Base-by-base conservation (phyloP, 495 filamentous ascomycete genomes). In the Bombardia bombarda region DNA sequence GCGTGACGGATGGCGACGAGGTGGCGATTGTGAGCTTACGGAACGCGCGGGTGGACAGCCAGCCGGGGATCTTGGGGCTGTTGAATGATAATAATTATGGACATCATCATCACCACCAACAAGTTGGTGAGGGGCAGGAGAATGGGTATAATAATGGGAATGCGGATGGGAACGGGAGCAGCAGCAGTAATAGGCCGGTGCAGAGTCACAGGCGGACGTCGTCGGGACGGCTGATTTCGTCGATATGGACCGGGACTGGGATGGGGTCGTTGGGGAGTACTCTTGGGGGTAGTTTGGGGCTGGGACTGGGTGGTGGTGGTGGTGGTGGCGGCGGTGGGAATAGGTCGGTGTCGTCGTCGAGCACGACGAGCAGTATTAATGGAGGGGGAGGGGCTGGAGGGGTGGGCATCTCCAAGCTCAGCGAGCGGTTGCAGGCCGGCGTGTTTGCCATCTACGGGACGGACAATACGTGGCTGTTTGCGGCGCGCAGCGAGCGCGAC, bases 401-500 rank as follows among this genome's bases (percentile, higher is more conserved):
- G 0, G 34, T 30, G 4, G 67, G 65, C 24, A 50, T 69, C 21
- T 44, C 51, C 53, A 66, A 56, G 50, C 44, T 75, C 51, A 60
- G 64, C 66, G 51, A 78, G 60, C 56, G 75, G 70, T 39, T 76
- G 66, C 67, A 72, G 43, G 74, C 78, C 24, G 83, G 83, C 51
- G 82, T 97, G 28, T 98, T 90, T 70, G 92, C 93, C 10, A 78
- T 99, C 35, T 97, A 95, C 57, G 90, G 86, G 28, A 82, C 82
- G 46, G 79, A 90, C 54, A 95, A 95, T 53, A 93, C 90, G 28
- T 99, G 86, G 77, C 69, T 99, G 39, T 97, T 99, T 65, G 86
- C 87, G 19, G 85, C 87, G 32, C 70, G 87, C 36, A 87, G 77
- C 43, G 90, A 95, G 66, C 68, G 79, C 12, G 87, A 95, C 55